A percentile compares a stretch with the other conserved stretches of the same genome.
phyloP scores from a whole-genome alignment of 306 rosid genomes.

The Alnus rubra region DNA sequence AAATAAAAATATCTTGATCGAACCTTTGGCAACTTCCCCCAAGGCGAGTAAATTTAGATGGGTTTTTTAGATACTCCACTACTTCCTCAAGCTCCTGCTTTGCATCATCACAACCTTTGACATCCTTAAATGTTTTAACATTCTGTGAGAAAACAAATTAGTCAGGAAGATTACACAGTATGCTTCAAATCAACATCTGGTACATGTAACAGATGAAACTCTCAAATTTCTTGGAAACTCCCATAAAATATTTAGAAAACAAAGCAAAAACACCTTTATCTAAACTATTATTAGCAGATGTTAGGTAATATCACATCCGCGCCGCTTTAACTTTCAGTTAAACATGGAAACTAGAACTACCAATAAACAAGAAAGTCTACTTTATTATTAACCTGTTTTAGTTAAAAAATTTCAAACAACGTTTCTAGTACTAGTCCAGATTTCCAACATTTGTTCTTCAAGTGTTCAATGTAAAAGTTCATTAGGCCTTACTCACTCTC shows the following conservation, averaged over 20 bases:
- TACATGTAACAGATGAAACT: not conserved
- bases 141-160: constrained; percentile 50
- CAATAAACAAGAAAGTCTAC: not conserved
- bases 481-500: too few relatives aligned
- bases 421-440: not conserved
- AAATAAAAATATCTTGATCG: constrained; percentile 23
- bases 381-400: constrained; percentile 4
- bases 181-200: not conserved
- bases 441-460: not conserved
- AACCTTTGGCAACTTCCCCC: constrained; percentile 99
- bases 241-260: not conserved
- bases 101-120: constrained; percentile 99
- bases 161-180: not conserved
- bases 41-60: constrained; percentile 93
- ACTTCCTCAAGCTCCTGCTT: constrained; percentile 99
- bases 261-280: not conserved
- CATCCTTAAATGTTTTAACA: constrained; percentile 98
- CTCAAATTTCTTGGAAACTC: not conserved
- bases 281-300: constrained; percentile 2
- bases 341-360: not conserved
- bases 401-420: not conserved
- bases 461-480: too few relatives aligned
- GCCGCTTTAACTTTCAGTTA: not conserved
- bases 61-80: constrained; percentile 94
- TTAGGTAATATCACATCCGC: not conserved